phyloP scores from a whole-genome alignment of 495 filamentous ascomycete species.

The Amphirosellinia nigrospora region DNA sequence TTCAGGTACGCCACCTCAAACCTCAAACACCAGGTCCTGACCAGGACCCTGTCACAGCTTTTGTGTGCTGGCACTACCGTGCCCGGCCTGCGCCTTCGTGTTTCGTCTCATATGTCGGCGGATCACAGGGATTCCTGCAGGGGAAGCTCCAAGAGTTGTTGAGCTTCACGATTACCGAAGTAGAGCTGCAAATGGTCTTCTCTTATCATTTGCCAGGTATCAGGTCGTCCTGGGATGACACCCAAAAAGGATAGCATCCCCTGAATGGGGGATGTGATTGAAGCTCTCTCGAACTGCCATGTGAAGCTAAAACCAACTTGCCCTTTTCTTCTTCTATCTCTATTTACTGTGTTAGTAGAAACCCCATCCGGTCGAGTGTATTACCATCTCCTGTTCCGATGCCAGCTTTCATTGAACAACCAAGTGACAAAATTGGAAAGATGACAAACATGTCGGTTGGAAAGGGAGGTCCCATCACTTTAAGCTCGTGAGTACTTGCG shows the following conservation, averaged over 20 bases:
- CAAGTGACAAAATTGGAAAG: slow-evolving; percentile 16
- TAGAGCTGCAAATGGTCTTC: background rate
- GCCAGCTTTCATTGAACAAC: background rate
- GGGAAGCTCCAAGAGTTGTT: slow-evolving; percentile 15
- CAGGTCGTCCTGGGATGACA: background rate
- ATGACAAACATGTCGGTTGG: slow-evolving; percentile 30
- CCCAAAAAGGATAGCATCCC: slow-evolving; percentile 17
- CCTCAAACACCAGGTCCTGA: slow-evolving; percentile 14
- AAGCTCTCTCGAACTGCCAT: slow-evolving; percentile 10
- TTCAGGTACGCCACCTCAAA: slow-evolving; percentile 5
- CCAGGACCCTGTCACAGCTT: slow-evolving; percentile 13
- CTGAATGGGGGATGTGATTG: background rate
- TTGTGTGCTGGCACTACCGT: background rate
- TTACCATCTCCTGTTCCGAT: background rate
- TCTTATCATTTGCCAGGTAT: background rate
- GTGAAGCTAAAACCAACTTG: background rate
- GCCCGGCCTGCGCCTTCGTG: slow-evolving; percentile 3
- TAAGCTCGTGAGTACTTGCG: slow-evolving; percentile 29
- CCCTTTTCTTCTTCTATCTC: background rate
- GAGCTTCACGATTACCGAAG: slow-evolving; percentile 19
- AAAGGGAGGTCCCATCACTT: slow-evolving; percentile 25
- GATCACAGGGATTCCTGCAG: slow-evolving; percentile 17
- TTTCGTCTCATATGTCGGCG: slow-evolving; percentile 23
- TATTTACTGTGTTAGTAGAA: background rate
- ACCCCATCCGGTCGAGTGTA: background rate